These are phyloP conservation scores for Kockiozyma suomiensis DNA, from an alignment of 805 yeast genomes.

Conservation along the genomic window DNA sequence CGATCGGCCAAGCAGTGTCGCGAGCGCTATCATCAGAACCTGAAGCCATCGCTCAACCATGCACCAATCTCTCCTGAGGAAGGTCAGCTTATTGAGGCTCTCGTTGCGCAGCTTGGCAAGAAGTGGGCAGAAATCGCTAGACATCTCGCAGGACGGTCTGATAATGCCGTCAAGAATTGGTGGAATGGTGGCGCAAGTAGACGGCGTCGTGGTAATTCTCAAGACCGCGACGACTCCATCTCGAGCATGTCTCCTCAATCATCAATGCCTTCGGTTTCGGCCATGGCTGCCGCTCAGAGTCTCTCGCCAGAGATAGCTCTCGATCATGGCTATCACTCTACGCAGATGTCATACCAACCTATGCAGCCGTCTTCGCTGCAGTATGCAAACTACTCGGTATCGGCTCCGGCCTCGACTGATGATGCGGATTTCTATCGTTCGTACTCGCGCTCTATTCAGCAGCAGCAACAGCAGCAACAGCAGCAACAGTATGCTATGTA, in stretches of 20 bases:
- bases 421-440: background rate
- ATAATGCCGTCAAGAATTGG: conserved; percentile 92
- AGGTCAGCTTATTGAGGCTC: conserved; percentile 75
- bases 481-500: conserved; percentile 10
- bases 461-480: background rate
- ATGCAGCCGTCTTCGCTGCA: conserved; percentile 2
- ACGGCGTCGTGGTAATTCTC: conserved; percentile 50
- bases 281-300: background rate
- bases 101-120: conserved; percentile 79
- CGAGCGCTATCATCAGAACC: conserved; percentile 87
- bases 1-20: conserved; percentile 91
- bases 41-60: conserved; percentile 80
- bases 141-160: conserved; percentile 77
- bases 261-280: background rate
- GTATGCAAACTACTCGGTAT: background rate
- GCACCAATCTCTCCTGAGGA: conserved; percentile 84
- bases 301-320: conserved; percentile 1
- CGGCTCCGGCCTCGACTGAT: background rate
- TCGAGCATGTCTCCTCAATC: background rate
- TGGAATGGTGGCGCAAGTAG: conserved; percentile 90
- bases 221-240: conserved; percentile 1
- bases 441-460: background rate
- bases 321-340: background rate
- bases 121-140: conserved; percentile 94
- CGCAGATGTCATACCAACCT: background rate